Evolutionary conservation across 2,329 filamentous ascomycete genomes (phyloP), one percentile per base, ranked within the genome.

Genomic region (Ophiostoma quercus): DNA sequence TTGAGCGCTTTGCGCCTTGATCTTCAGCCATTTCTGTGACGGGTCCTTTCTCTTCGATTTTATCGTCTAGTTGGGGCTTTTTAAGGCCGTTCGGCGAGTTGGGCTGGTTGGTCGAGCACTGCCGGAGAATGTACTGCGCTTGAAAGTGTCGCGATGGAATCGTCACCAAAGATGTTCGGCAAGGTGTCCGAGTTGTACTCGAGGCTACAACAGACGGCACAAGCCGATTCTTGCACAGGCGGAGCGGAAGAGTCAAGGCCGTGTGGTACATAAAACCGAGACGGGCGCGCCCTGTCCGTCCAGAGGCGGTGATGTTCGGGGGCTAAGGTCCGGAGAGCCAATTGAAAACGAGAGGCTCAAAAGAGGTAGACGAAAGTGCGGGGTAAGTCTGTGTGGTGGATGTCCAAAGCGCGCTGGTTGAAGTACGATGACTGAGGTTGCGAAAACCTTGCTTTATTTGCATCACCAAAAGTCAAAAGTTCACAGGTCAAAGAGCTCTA

Each of bases 1-100:
- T 66, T 41, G 39, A n/a, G 29, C 66, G 66, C 32, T 67, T 67
- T n/a, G 9, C n/a, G 66, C 47, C 51, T 51, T 67, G 47, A 34
- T 65, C 32, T 6, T 65, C 34, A 2, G 62, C 62, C 62, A 65
- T 65, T 47, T 47, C 7, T 7, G 16, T 47, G 2, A 19, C 43
- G 19, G 19, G 43, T n/a, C 1, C 19, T 19, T n/a, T 9, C n/a
- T 47, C 43, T n/a, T 47, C 19, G 62, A 22, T 19, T 65, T 16
- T 9, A 19, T 8, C 60, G 60, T 39, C 60, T 65, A 19, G 32
- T 25, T 57, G 4, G 22, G 12, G n/a, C 25, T 9, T 25, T 25
- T 25, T 12, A 1, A 4, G 7, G n/a, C 25, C 51, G n/a, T 57
- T 57, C 22, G 51, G 3, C 22, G 19, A 25, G 51, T n/a, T 47